Base-by-base conservation (phyloP, 1,284 basidiomycete genomes). In the Dichomitus squalens region DNA sequence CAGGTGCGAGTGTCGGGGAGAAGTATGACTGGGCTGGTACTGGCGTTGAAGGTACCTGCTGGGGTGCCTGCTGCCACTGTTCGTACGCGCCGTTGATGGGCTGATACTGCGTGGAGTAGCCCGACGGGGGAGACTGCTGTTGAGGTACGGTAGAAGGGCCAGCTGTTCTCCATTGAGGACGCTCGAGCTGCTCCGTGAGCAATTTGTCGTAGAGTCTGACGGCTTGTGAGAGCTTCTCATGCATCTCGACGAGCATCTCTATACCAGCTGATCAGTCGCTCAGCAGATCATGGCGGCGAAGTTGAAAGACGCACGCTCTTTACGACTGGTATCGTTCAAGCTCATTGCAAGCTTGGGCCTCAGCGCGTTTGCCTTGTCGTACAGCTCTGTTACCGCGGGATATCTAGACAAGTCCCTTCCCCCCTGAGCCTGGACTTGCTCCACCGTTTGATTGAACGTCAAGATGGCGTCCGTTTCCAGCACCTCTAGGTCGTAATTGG, bases 191-290 rank as follows among this genome's bases (percentile, higher is more conserved):
- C 53, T 93, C 85, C 34, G 94, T 94, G 44, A 97, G 77, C 14
- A 97, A 78, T 52, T 87, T 83, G 66, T 97, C 95, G 71, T 97
- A 98, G 2, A 96, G 76, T 64, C 90, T 89, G 43, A 98, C 94
- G 0, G 93, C 94, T 72, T 96, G 86, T 0, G 93, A 92, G 2
- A 98, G 79, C 72, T 97, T 96, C 58, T 91, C 90, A 68, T 98
- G 92, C 95, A 98, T 97, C 50, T 96, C 93, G 7, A 86, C 79
- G 18, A 98, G 77, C 68, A 94, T 80, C 70, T 94, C 94, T 96
- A 54, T 38, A 3, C 46, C 27, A 55, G 20, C 2, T 57, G 7
- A 31, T 35, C 1, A 34, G 16, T 25, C 34, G 18, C 7, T 47
- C 7, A 18, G 14, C 3, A 4, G 60, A 29, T 43, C 23, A 31